Conservation (phyloP, 768 basidiomycete genomes). For the Tricholoma hemisulphureum region DNA sequence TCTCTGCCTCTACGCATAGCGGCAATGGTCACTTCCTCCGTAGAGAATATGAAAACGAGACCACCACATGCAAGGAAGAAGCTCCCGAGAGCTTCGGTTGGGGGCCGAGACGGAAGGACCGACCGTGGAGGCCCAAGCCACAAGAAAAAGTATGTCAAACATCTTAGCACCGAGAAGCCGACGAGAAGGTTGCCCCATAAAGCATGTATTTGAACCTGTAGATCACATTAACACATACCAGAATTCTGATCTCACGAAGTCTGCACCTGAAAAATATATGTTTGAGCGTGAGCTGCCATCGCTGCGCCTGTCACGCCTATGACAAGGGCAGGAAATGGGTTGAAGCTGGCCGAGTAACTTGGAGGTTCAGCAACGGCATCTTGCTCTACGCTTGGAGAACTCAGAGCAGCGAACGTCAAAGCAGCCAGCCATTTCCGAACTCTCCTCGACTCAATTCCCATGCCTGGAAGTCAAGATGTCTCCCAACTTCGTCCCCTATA, state of each 20-base stretch:
- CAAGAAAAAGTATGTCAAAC: slow-evolving; percentile 91
- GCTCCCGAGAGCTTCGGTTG: slow-evolving; percentile 86
- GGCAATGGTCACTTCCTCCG: slow-evolving; percentile 84
- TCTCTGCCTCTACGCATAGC: slow-evolving; percentile 90
- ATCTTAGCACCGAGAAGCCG: slow-evolving; percentile 75
- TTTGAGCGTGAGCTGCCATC: slow-evolving; percentile 90
- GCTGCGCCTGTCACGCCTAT: slow-evolving; percentile 92
- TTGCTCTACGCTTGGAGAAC: slow-evolving; percentile 27
- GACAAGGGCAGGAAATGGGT: slow-evolving; percentile 89
- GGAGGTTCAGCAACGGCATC: slow-evolving; percentile 62
- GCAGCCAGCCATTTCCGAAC: slow-evolving; percentile 74
- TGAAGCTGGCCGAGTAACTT: slow-evolving; percentile 77
- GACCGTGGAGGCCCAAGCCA: slow-evolving; percentile 85
- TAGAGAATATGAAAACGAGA: slow-evolving; percentile 84
- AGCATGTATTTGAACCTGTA: slow-evolving; percentile 80
- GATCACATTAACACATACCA: slow-evolving; percentile 2
- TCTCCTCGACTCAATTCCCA: slow-evolving; percentile 80
- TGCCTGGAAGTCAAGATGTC: slow-evolving; percentile 29
- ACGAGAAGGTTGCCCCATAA: slow-evolving; percentile 90
- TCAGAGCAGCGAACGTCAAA: slow-evolving; percentile 40
- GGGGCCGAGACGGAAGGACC: slow-evolving; percentile 86
- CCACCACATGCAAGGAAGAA: slow-evolving; percentile 90
- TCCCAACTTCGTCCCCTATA: background rate
- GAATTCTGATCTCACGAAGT: background rate
- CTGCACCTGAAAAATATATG: slow-evolving; percentile 80